A percentile compares a stretch with the other conserved stretches of the same genome.
phyloP scores from a whole-genome alignment of 2,329 filamentous ascomycete genomes.

The Monosporascus sp. region DNA sequence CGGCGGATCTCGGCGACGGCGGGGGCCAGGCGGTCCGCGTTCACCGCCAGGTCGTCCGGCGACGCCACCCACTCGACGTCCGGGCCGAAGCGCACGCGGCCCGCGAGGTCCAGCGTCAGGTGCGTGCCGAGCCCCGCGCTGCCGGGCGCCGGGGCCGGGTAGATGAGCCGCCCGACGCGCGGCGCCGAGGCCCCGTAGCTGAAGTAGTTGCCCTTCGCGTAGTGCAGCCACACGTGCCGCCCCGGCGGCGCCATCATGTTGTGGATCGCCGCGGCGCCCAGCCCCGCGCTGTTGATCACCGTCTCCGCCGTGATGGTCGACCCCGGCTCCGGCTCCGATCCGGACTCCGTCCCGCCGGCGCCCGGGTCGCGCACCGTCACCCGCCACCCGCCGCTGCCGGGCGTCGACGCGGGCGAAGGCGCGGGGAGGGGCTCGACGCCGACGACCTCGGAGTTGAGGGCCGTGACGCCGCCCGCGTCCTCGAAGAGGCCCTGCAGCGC shows the following conservation, averaged over 20 bases:
- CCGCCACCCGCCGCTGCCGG: constrained; percentile 61
- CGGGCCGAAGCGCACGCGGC: constrained; percentile 83
- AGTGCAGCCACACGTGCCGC: constrained; percentile 60
- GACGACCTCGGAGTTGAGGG: constrained; percentile 63
- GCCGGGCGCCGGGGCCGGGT: constrained; percentile 79
- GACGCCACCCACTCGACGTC: constrained; percentile 88
- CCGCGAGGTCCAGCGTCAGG: constrained; percentile 81
- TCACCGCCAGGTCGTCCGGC: constrained; percentile 65
- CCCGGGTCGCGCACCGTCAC: constrained; percentile 48
- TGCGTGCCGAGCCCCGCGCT: constrained; percentile 86
- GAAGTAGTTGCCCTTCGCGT: constrained; percentile 95
- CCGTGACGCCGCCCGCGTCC: constrained; percentile 68
- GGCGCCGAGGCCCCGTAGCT: constrained; percentile 67
- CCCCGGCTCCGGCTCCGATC: constrained; percentile 29
- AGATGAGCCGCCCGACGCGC: constrained; percentile 67
- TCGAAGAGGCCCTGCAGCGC: constrained; percentile 73
- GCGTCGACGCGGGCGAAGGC: constrained; percentile 16
- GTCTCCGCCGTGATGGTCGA: constrained; percentile 66
- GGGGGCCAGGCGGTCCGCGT: constrained; percentile 52
- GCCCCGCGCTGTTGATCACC: constrained; percentile 79
- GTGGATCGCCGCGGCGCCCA: constrained; percentile 68
- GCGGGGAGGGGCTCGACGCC: constrained; percentile 46
- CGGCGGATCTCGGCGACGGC: constrained; percentile 70
- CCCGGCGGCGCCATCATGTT: constrained; percentile 70
- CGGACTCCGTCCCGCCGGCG: constrained; percentile 28